These are phyloP conservation scores for Fagus sylvatica DNA, from an alignment of 306 rosid species.

Conservation along the genomic window DNA sequence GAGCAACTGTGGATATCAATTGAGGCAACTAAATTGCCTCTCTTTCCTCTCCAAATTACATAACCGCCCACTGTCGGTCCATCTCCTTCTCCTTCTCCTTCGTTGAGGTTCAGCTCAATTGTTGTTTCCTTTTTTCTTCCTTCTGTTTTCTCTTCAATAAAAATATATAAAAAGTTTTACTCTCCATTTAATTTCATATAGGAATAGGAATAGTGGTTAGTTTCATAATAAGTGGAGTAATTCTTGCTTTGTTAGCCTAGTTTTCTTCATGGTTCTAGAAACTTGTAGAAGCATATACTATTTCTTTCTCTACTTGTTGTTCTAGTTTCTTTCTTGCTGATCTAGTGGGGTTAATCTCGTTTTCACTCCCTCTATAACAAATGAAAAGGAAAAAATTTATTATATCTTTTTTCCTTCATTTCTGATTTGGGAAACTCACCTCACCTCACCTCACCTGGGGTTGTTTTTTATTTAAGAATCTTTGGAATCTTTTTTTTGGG, in stretches of 20 bases:
- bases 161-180: background rate
- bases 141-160: too few relatives aligned
- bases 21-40: background rate
- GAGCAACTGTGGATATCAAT: background rate
- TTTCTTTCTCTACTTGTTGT: background rate
- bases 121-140: background rate
- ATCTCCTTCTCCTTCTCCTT: background rate
- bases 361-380: background rate
- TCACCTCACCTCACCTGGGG: too few relatives aligned
- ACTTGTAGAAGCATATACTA: constrained; percentile 1
- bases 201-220: too few relatives aligned
- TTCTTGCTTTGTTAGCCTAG: background rate
- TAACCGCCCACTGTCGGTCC: constrained; percentile 8
- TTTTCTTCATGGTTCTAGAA: background rate
- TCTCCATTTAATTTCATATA: too few relatives aligned
- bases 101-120: background rate
- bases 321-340: background rate
- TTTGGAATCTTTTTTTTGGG: too few relatives aligned
- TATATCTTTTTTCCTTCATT: too few relatives aligned
- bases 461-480: too few relatives aligned
- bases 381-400: too few relatives aligned
- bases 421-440: too few relatives aligned
- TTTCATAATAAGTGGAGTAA: too few relatives aligned
- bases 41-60: constrained; percentile 19
- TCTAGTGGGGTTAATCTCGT: background rate